These are phyloP conservation scores for Cytospora schulzeri DNA, from an alignment of 2,329 filamentous ascomycete genomes.

Conservation along the genomic window DNA sequence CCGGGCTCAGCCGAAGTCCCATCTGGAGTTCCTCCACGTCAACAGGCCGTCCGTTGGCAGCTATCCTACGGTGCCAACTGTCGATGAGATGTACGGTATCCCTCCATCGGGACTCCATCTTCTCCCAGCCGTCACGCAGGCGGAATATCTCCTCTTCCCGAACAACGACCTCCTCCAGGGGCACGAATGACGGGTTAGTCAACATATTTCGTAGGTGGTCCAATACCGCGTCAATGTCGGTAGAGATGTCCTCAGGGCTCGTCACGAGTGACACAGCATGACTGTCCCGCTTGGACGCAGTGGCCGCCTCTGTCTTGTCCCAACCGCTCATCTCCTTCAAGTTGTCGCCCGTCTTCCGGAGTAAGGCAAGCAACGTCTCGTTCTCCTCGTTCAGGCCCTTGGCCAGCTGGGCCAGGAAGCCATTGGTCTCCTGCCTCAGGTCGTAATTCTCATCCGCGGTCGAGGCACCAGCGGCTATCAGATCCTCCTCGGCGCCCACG, in stretches of 20 bases:
- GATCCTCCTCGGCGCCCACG: constrained; percentile 50
- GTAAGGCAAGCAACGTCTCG: constrained; percentile 73
- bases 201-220: constrained; percentile 81
- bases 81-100: constrained; percentile 91
- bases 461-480: constrained; percentile 24
- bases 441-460: constrained; percentile 62
- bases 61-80: constrained; percentile 84
- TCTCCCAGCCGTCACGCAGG: constrained; percentile 84
- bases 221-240: constrained; percentile 75
- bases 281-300: constrained; percentile 30
- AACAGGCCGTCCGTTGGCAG: constrained; percentile 67
- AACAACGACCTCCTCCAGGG: constrained; percentile 90
- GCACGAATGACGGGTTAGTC: constrained; percentile 94
- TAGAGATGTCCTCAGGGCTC: constrained; percentile 66
- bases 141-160: constrained; percentile 88
- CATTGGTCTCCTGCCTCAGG: constrained; percentile 83
- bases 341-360: constrained; percentile 70
- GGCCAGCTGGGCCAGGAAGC: constrained; percentile 84
- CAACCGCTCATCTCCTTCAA: constrained; percentile 71
- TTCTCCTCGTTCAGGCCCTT: constrained; percentile 90
- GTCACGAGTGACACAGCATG: constrained; percentile 39
- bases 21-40: constrained; percentile 69
- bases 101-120: constrained; percentile 88
- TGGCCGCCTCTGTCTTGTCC: constrained; percentile 37
- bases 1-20: constrained; percentile 65